Evolutionary conservation across 2,329 filamentous ascomycete species (phyloP), one percentile per base, ranked within the genome.

Genomic region (Penicillium sp.): DNA sequence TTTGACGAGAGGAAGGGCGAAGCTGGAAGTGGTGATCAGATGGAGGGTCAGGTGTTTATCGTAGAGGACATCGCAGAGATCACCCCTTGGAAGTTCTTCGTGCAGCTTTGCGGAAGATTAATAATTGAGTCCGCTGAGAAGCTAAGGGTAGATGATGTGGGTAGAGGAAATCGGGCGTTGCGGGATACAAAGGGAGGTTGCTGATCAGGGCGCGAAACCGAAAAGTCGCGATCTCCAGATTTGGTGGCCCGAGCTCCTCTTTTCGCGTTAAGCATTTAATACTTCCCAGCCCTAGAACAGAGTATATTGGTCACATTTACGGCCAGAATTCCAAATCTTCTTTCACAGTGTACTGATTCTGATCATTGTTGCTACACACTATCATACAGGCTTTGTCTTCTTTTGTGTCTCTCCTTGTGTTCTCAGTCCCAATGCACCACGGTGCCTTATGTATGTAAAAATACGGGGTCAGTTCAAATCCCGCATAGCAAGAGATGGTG

Each of bases 221-320:
- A 58, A 67, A 69, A 72, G 70, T 73, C 71, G 71, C 71, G 71
- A 73, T 72, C 69, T 70, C 66, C 69, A 66, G 63, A 61, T 65
- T 64, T 45, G 58, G 60, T 69, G 71, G 70, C 65, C 71, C 70
- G 70, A 73, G 71, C 72, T 73, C 65, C 61, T 53, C 23, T 35
- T 56, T 60, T 53, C 57, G 59, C 57, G 59, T 61, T 61, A 53
- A 40, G 37, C 37, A 45, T 45, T 2, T 45, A 26, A 26, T 45
- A 40, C 11, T 45, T 26, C 25, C 2, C 6, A 42, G 5, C 12
- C 22, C 23, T 18, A 18, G 33, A 37, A 40, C 8, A 22, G 8
- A 40, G n/a, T 40, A 20, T 40, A 40, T 40, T 9, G n/a, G 12
- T 37, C 37, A 40, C n/a, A 40, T 40, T 40, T 14, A 22, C n/a